Evolutionary conservation across 306 rosid species (phyloP).

Genomic region (Begonia loranthoides): DNA sequence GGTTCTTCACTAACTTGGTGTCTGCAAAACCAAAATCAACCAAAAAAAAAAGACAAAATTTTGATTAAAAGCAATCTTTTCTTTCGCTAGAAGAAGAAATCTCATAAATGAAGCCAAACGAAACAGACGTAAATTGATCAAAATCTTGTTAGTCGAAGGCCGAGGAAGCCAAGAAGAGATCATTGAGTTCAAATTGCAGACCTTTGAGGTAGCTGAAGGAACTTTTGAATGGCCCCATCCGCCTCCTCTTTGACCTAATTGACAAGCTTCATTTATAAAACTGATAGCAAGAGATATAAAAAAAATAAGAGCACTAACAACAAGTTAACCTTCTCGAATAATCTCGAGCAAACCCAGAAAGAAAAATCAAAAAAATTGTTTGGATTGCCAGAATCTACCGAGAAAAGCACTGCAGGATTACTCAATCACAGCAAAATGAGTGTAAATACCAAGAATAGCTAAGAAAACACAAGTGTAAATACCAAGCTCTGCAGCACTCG

Average conservation of each 20-base stretch:
- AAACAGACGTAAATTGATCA: background rate
- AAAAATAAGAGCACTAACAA: too few relatives aligned
- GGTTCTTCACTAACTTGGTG: conserved; percentile 5
- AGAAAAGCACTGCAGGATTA: too few relatives aligned
- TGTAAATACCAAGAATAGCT: too few relatives aligned
- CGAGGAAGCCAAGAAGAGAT: background rate
- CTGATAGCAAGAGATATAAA: too few relatives aligned
- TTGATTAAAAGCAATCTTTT: background rate
- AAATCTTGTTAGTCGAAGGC: too few relatives aligned
- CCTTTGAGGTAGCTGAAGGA: conserved; percentile 7
- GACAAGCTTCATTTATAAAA: background rate
- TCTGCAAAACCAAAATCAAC: conserved; percentile 8
- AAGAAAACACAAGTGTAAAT: too few relatives aligned
- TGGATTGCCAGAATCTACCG: too few relatives aligned
- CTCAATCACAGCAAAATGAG: too few relatives aligned
- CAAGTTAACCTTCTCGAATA: too few relatives aligned
- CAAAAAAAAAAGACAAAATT: background rate
- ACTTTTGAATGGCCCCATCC: conserved; percentile 2
- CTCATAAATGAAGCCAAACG: background rate
- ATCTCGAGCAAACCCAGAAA: too few relatives aligned
- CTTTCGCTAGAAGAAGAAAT: background rate
- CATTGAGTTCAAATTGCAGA: background rate
- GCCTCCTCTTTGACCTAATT: conserved; percentile 12
- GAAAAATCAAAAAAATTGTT: too few relatives aligned
- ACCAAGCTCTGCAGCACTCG: too few relatives aligned